Conservation (phyloP, 208 protist species). For the Entamoeba nuttalli region DNA sequence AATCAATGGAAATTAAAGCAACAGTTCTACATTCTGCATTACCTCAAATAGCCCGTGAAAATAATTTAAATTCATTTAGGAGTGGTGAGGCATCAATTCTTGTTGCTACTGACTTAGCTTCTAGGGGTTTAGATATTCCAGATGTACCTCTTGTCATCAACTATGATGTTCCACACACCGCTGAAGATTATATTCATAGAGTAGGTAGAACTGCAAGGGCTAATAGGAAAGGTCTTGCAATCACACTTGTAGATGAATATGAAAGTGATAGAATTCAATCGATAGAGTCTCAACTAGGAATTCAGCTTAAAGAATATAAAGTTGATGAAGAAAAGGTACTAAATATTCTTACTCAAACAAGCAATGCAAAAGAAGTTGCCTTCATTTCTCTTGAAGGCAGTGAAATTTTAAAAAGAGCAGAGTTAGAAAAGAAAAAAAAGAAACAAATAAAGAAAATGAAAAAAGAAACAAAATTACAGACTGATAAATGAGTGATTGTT, state of each 20-base stretch:
- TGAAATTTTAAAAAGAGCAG: neutral
- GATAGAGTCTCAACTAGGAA: neutral
- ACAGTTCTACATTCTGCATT: neutral
- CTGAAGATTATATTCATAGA: neutral
- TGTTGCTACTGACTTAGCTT: conserved; percentile 87
- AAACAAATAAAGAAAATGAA: neutral
- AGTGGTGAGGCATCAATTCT: conserved; percentile 61
- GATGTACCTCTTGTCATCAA: conserved; percentile 87
- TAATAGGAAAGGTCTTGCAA: neutral
- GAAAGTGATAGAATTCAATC: neutral
- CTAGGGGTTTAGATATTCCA: conserved; percentile 85
- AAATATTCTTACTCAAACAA: neutral
- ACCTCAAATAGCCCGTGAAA: neutral
- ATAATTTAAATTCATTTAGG: neutral
- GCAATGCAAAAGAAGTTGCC: neutral
- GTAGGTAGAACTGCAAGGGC: conserved; percentile 29
- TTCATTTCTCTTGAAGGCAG: neutral
- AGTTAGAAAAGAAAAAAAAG: neutral
- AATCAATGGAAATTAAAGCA: neutral
- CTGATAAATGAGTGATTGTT: neutral
- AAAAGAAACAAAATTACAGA: neutral
- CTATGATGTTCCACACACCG: conserved; percentile 69
- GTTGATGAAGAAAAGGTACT: neutral
- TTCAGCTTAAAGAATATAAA: neutral
- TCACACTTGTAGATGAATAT: neutral